These are phyloP conservation scores for Fusarium goolgardi DNA, from an alignment of 2,329 filamentous ascomycete species.

Conservation along the genomic window DNA sequence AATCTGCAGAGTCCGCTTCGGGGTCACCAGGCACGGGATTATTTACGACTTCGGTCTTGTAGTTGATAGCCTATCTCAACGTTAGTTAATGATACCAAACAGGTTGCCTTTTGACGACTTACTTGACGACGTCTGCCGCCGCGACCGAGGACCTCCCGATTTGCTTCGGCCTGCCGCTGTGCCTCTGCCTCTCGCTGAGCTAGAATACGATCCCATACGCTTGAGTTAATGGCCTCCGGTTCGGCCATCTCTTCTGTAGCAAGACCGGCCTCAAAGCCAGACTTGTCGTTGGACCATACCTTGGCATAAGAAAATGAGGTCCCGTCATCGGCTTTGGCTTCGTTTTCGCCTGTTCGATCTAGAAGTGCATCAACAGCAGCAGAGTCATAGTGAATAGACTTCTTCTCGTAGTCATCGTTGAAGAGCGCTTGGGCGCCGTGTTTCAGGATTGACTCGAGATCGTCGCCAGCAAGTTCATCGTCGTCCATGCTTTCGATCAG, in stretches of 20 bases:
- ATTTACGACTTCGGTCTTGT: constrained; percentile 47
- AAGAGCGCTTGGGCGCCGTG: constrained; percentile 91
- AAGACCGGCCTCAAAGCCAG: constrained; percentile 72
- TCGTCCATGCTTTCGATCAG: constrained; percentile 92
- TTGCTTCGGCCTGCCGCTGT: constrained; percentile 73
- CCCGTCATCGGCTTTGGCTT: constrained; percentile 76
- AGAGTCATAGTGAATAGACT: constrained; percentile 83
- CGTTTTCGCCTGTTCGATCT: constrained; percentile 85
- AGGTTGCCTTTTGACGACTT: constrained; percentile 23
- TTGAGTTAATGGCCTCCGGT: constrained; percentile 68
- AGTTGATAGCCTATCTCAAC: constrained; percentile 51
- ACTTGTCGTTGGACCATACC: constrained; percentile 89
- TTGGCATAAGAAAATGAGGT: constrained; percentile 89
- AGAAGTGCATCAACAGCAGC: constrained; percentile 88
- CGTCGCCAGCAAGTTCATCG: constrained; percentile 80
- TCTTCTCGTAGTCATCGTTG: constrained; percentile 74
- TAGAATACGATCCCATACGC: constrained; percentile 91
- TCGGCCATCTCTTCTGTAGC: constrained; percentile 64
- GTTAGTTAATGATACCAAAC: constrained; percentile 29
- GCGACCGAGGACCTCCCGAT: constrained; percentile 82
- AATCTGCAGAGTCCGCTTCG: constrained; percentile 48
- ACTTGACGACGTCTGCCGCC: constrained; percentile 77
- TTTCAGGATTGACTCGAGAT: constrained; percentile 87
- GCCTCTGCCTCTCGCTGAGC: constrained; percentile 84
- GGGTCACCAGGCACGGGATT: constrained; percentile 44